phyloP scores from a whole-genome alignment of 306 rosid species.

The Bauhinia variegata region DNA sequence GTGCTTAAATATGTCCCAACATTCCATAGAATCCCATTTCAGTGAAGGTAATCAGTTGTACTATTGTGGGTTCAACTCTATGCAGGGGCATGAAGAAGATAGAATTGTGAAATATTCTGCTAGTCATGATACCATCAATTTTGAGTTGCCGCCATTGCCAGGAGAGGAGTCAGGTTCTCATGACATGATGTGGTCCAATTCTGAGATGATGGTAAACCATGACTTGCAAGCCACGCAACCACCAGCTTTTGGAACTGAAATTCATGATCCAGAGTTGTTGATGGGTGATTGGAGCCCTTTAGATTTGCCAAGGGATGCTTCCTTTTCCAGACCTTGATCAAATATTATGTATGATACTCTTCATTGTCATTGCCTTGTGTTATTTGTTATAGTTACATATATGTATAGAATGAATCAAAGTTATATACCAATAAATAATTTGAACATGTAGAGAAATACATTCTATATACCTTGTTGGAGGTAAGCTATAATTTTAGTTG shows the following conservation, averaged over 20 bases:
- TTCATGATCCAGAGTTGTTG: conserved; percentile 55
- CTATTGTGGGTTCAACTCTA: conserved; percentile 45
- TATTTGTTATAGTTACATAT: conserved; percentile 5
- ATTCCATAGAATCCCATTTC: conserved; percentile 30
- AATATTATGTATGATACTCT: conserved; percentile 24
- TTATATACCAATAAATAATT: conserved; percentile 36
- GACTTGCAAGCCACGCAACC: conserved; percentile 43
- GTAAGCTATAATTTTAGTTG: too few relatives aligned
- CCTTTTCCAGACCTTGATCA: conserved; percentile 53
- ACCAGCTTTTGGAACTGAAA: conserved; percentile 48
- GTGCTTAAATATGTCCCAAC: conserved; percentile 40
- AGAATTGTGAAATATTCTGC: conserved; percentile 31
- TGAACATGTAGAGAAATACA: conserved; percentile 27
- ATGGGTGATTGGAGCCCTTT: conserved; percentile 73
- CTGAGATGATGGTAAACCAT: conserved; percentile 58
- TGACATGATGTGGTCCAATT: conserved; percentile 55
- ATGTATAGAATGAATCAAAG: conserved; percentile 39
- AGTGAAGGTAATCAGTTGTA: conserved; percentile 34
- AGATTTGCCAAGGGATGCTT: conserved; percentile 62
- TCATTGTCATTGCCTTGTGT: conserved; percentile 25
- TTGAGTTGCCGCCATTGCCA: conserved; percentile 71
- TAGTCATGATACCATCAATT: conserved; percentile 37
- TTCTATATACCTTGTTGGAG: not conserved
- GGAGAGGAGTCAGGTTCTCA: conserved; percentile 53
- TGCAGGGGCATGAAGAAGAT: conserved; percentile 35